Conservation (phyloP, 192 early-diverging fungal genomes). For the Cladochytrium replicatum region DNA sequence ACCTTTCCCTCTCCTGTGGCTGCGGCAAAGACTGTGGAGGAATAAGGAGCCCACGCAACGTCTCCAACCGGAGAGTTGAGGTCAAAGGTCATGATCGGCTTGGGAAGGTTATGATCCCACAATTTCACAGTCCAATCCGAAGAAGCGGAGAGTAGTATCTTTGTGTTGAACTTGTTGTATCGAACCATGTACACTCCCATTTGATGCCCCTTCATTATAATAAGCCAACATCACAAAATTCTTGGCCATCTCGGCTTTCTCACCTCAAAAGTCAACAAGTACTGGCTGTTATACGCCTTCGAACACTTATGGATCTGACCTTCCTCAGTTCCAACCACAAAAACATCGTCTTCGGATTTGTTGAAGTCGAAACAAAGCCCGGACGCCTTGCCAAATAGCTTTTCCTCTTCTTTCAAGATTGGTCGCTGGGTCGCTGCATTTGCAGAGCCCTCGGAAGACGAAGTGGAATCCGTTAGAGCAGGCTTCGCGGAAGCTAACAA, state of each 20-base stretch:
- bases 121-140: slow-evolving; percentile 57
- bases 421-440: too few species aligned
- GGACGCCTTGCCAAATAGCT: slow-evolving; percentile 40
- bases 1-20: slow-evolving; percentile 53
- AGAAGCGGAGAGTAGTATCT: slow-evolving; percentile 42
- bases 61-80: slow-evolving; percentile 44
- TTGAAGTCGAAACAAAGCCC: slow-evolving; percentile 57
- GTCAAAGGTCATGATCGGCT: slow-evolving; percentile 52
- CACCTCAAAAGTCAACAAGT: slow-evolving; percentile 48
- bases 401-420: slow-evolving; percentile 30
- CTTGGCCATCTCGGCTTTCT: neutral
- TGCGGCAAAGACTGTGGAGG: slow-evolving; percentile 51
- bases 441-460: too few species aligned
- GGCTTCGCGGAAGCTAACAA: too few species aligned
- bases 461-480: too few species aligned
- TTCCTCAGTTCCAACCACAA: slow-evolving; percentile 59
- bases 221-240: slow-evolving; percentile 2
- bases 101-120: slow-evolving; percentile 45
- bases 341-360: slow-evolving; percentile 43
- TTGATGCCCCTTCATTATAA: slow-evolving; percentile 40
- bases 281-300: slow-evolving; percentile 47
- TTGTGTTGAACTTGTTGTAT: slow-evolving; percentile 46
- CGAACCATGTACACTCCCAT: slow-evolving; percentile 52
- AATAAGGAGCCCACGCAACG: slow-evolving; percentile 57
- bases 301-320: slow-evolving; percentile 52